Conservation (phyloP, 306 rosid species). For the Alnus glutinosa region DNA sequence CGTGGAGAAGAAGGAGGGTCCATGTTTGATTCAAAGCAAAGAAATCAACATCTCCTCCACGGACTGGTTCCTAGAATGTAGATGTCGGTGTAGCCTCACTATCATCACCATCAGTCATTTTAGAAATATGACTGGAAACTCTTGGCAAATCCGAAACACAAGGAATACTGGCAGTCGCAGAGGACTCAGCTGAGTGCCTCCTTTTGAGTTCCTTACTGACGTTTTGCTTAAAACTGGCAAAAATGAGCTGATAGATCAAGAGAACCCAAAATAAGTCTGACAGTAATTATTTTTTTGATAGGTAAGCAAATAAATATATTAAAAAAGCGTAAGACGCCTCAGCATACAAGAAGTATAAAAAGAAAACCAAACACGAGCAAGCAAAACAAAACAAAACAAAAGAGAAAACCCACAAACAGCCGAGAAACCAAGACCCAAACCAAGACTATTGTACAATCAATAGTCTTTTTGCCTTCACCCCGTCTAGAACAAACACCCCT, state of each 20-base stretch:
- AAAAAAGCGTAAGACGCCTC: no score
- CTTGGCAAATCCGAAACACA: conserved; percentile 10
- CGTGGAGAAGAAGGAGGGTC: not conserved
- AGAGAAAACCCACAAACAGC: no score
- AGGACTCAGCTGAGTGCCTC: conserved; percentile 9
- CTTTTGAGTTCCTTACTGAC: conserved; percentile 22
- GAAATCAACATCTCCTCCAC: not conserved
- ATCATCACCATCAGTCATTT: conserved; percentile 15
- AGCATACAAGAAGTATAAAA: no score
- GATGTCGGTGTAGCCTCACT: conserved; percentile 29
- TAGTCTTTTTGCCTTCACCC: no score
- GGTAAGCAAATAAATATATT: no score
- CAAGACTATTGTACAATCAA: no score
- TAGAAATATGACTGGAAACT: conserved; percentile 18
- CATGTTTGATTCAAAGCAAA: conserved; percentile 9
- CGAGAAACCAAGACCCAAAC: no score
- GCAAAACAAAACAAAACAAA: no score
- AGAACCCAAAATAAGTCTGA: not conserved
- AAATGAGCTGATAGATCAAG: conserved; percentile 36
- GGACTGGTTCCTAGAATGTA: conserved; percentile 20
- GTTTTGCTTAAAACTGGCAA: conserved; percentile 47
- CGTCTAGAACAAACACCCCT: no score
- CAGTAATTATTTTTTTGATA: not conserved
- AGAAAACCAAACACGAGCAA: no score
- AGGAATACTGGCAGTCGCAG: not conserved